Percentiles rank a stretch among this genome's conserved stretches.
These are phyloP conservation scores for Russula sp. DNA, from an alignment of 768 basidiomycete species.

Conservation along the genomic window DNA sequence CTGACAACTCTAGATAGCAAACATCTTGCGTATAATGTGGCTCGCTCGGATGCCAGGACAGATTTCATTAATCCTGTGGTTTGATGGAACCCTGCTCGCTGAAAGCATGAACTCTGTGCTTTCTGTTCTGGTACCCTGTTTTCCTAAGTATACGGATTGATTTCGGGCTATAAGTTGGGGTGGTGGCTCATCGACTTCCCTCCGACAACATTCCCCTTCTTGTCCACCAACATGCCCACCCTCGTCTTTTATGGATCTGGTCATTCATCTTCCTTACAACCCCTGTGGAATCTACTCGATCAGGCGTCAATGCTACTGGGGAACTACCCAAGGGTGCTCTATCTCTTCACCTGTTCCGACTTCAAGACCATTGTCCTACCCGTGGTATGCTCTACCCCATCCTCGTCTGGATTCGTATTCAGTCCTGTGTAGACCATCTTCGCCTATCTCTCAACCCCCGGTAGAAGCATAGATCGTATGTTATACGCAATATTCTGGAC, in stretches of 20 bases:
- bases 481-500: constrained; percentile 21
- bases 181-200: not conserved
- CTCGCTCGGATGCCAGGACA: too few species aligned
- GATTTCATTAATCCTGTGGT: too few species aligned
- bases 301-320: not conserved
- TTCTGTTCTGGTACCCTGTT: too few species aligned
- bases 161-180: not conserved
- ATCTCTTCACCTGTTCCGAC: constrained; percentile 14
- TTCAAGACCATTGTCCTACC: constrained; percentile 17
- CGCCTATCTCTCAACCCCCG: constrained; percentile 8
- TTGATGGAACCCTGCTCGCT: too few species aligned
- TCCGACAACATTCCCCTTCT: not conserved
- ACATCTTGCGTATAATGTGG: too few species aligned
- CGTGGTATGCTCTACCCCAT: not conserved
- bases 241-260: not conserved
- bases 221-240: not conserved
- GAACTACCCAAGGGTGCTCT: constrained; percentile 5
- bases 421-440: constrained; percentile 7
- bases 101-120: too few species aligned
- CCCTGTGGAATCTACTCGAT: not conserved
- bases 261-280: not conserved
- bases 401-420: not conserved
- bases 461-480: not conserved
- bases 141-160: too few species aligned
- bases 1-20: too few species aligned